Evolutionary conservation across 306 rosid species (phyloP).

Genomic region (Boehmeria nivea): DNA sequence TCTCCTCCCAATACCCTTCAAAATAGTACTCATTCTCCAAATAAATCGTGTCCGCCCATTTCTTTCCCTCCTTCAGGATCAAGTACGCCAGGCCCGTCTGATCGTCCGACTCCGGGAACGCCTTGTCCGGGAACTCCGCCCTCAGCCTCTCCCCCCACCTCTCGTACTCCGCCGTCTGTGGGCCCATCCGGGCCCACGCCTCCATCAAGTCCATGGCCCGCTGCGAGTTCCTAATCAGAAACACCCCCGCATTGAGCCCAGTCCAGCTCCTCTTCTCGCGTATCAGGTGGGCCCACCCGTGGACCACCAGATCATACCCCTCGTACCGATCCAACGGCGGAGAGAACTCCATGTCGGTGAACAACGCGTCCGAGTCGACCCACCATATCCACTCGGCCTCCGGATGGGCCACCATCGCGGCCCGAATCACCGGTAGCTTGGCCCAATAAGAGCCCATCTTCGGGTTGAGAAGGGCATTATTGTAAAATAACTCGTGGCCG

Average conservation of each 20-base stretch:
- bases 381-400: constrained; percentile 98
- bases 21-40: constrained; percentile 61
- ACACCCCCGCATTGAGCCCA: constrained; percentile 88
- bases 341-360: constrained; percentile 86
- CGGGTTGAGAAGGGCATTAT: constrained; percentile 57
- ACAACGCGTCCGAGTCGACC: constrained; percentile 89
- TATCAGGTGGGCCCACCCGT: constrained; percentile 63
- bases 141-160: constrained; percentile 57
- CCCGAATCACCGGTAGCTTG: constrained; percentile 65
- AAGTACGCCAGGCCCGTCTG: constrained; percentile 82
- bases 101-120: constrained; percentile 81
- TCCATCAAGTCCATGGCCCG: constrained; percentile 83
- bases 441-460: constrained; percentile 72
- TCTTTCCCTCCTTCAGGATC: constrained; percentile 44
- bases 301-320: constrained; percentile 55
- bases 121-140: constrained; percentile 62
- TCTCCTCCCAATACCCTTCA: constrained; percentile 77
- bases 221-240: constrained; percentile 71
- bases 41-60: constrained; percentile 69
- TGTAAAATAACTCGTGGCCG: constrained; percentile 66
- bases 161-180: constrained; percentile 56
- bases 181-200: constrained; percentile 85
- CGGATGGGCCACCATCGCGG: constrained; percentile 89
- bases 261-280: constrained; percentile 72
- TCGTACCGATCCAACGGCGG: constrained; percentile 57